Evolutionary conservation across 106 monocot genomes (phyloP).

Genomic region (Dioscorea dumetorum): DNA sequence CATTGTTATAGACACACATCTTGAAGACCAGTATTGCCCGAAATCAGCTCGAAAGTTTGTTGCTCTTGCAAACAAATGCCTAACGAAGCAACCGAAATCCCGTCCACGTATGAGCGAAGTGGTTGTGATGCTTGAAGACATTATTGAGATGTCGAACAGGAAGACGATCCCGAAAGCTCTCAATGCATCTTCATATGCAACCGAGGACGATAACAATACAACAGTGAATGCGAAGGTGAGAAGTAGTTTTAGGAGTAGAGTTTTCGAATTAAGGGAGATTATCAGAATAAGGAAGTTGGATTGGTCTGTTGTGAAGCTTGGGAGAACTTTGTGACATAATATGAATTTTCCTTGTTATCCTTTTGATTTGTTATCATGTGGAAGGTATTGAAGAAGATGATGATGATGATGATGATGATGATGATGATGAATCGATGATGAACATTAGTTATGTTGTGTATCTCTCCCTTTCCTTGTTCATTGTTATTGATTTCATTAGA

Average conservation of each 20-base stretch:
- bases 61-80: conserved; percentile 48
- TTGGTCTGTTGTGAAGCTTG: conserved; percentile 12
- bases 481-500: no score
- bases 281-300: conserved; percentile 25
- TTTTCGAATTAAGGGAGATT: conserved; percentile 32
- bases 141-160: conserved; percentile 23
- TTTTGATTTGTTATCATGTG: no score
- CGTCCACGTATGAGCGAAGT: conserved; percentile 57
- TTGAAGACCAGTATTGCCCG: conserved; percentile 30
- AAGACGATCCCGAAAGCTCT: neutral
- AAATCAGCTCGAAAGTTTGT: conserved; percentile 36
- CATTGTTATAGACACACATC: conserved; percentile 38
- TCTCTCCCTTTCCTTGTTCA: no score
- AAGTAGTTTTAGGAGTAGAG: conserved; percentile 10
- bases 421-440: no score
- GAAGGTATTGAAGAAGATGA: no score
- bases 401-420: no score
- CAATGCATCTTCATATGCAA: neutral
- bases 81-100: conserved; percentile 43
- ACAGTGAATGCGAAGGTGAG: conserved; percentile 4
- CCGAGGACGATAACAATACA: conserved; percentile 2
- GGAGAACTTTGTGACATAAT: conserved; percentile 14
- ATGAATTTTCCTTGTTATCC: no score
- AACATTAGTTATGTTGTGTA: no score
- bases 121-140: conserved; percentile 35